phyloP scores from a whole-genome alignment of 495 filamentous ascomycete genomes.

The Pyronema omphalodes region DNA sequence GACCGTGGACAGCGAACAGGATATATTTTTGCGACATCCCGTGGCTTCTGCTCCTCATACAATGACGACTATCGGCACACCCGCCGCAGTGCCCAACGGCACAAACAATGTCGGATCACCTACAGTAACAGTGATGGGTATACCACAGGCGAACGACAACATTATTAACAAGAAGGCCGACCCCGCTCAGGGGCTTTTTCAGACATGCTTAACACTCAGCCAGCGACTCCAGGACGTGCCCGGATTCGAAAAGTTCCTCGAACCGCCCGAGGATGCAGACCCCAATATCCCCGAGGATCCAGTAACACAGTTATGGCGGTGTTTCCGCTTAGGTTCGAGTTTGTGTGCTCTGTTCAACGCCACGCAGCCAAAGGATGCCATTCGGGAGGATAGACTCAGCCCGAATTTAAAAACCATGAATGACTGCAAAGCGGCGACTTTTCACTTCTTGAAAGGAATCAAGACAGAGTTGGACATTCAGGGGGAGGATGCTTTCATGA shows the following conservation, averaged over 20 bases:
- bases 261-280: conserved; percentile 50
- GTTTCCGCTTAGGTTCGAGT: conserved; percentile 66
- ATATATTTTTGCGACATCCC: conserved; percentile 16
- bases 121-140: conserved; percentile 9
- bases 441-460: conserved; percentile 53
- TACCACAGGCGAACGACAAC: conserved; percentile 21
- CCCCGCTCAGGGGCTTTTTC: conserved; percentile 72
- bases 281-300: conserved; percentile 46
- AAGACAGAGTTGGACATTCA: conserved; percentile 55
- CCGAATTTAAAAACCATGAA: conserved; percentile 20
- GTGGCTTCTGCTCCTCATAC: neutral
- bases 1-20: conserved; percentile 24
- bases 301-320: conserved; percentile 78
- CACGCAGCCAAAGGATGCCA: conserved; percentile 41
- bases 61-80: conserved; percentile 15
- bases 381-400: conserved; percentile 39
- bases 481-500: conserved; percentile 69
- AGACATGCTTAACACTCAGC: conserved; percentile 74
- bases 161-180: conserved; percentile 92
- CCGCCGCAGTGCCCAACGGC: conserved; percentile 15
- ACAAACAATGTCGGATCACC: neutral
- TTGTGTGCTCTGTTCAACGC: conserved; percentile 80
- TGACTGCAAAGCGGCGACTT: conserved; percentile 39
- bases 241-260: conserved; percentile 53
- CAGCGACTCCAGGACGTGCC: conserved; percentile 66